phyloP scores from a whole-genome alignment of 805 yeast genomes.

The Komagataella ulmi region DNA sequence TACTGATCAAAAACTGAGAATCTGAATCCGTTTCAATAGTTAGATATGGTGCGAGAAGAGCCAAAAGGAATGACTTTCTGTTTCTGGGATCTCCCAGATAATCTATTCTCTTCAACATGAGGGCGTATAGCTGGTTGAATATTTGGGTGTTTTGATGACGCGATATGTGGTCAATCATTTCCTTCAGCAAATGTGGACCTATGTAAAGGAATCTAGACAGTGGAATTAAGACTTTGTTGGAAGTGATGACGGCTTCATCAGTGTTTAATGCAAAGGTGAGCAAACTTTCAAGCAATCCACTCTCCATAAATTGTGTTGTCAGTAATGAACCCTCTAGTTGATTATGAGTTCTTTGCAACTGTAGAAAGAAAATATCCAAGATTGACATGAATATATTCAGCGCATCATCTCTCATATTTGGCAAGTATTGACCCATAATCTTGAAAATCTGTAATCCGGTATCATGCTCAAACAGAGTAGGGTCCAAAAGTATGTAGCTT shows the following conservation, averaged over 20 bases:
- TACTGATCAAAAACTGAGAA: conserved; percentile 8
- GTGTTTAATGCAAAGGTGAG: conserved; percentile 27
- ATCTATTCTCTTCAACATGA: conserved; percentile 16
- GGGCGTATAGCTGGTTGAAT: conserved; percentile 10
- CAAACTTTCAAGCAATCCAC: conserved; percentile 32
- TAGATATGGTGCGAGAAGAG: conserved; percentile 17
- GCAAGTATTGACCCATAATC: conserved; percentile 37
- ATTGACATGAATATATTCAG: conserved; percentile 39
- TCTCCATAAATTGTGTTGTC: conserved; percentile 18
- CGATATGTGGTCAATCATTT: conserved; percentile 15
- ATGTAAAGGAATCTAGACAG: conserved; percentile 24
- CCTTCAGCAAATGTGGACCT: conserved; percentile 20
- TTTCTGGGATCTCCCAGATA: conserved; percentile 64
- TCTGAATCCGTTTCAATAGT: conserved; percentile 6
- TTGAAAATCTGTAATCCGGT: conserved; percentile 28
- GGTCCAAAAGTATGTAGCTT: conserved; percentile 42
- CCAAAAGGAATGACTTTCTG: conserved; percentile 34
- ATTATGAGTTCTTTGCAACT: conserved; percentile 11
- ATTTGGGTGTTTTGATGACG: conserved; percentile 7
- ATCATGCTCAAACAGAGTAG: conserved; percentile 25
- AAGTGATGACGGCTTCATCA: conserved; percentile 26
- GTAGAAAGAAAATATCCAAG: conserved; percentile 35
- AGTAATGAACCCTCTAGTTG: conserved; percentile 10
- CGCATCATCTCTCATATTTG: conserved; percentile 60
- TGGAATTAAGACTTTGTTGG: conserved; percentile 22